A percentile compares a stretch with the other conserved stretches of the same genome.
Evolutionary conservation across 1,284 basidiomycete species (phyloP).

Genomic region (Leccinum fallax): DNA sequence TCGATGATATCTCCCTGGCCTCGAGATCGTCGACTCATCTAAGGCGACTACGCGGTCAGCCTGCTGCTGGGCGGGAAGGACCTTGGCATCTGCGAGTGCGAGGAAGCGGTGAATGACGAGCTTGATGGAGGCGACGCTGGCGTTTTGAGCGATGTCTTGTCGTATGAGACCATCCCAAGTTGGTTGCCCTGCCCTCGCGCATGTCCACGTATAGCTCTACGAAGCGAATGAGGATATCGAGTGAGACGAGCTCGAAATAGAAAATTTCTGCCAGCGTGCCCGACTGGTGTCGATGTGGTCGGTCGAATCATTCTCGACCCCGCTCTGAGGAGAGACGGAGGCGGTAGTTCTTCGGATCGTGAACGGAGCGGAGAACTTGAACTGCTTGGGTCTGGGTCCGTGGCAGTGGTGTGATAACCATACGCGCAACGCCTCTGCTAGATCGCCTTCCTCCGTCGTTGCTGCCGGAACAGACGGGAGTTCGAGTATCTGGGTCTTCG

Average conservation of each 20-base stretch:
- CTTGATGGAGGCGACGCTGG: conserved; percentile 88
- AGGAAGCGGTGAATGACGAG: conserved; percentile 27
- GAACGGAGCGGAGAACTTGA: too few relatives aligned
- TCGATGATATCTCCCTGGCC: conserved; percentile 80
- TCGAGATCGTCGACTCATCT: conserved; percentile 86
- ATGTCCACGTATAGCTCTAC: conserved; percentile 96
- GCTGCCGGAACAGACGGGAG: too few relatives aligned
- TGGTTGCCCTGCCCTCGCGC: conserved; percentile 91
- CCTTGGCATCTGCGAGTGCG: conserved; percentile 78
- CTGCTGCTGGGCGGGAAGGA: conserved; percentile 85
- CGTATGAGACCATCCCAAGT: conserved; percentile 65
- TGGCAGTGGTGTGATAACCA: too few relatives aligned
- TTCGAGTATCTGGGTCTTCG: too few relatives aligned
- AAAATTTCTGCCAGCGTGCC: too few relatives aligned
- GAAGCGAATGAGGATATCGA: conserved; percentile 89
- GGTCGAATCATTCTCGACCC: too few relatives aligned
- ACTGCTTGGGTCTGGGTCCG: too few relatives aligned
- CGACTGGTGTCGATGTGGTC: too few relatives aligned
- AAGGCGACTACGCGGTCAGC: conserved; percentile 71
- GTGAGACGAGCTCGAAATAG: conserved; percentile 90
- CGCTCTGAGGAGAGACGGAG: too few relatives aligned
- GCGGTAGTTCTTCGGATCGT: too few relatives aligned
- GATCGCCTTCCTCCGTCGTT: too few relatives aligned
- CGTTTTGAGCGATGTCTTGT: conserved; percentile 67
- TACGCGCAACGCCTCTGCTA: too few relatives aligned